phyloP scores from a whole-genome alignment of 2,329 filamentous ascomycete genomes.

The Xylaria sp. region DNA sequence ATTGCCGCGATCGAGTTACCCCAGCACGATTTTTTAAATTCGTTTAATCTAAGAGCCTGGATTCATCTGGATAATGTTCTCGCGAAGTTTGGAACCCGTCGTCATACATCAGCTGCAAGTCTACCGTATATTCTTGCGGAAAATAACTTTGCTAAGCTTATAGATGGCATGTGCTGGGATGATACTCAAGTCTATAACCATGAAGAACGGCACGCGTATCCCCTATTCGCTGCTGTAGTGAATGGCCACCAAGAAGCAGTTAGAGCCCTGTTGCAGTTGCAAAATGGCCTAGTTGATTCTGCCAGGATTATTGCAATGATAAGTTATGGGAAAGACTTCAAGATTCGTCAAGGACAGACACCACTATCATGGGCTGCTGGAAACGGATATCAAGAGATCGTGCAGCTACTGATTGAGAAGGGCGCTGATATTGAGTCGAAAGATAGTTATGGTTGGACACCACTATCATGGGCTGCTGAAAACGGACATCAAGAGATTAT shows the following conservation, averaged over 20 bases:
- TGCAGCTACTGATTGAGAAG: neutral
- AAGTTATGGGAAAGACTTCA: no score
- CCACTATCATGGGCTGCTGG: neutral
- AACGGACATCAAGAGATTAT: neutral
- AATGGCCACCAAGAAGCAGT: conserved; percentile 19
- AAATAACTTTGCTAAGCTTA: conserved; percentile 22
- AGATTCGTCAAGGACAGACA: neutral
- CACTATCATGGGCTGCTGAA: no score
- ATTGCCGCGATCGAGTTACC: neutral
- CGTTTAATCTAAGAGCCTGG: neutral
- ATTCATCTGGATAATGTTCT: neutral
- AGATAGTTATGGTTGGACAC: neutral
- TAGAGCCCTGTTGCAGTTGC: conserved; percentile 11
- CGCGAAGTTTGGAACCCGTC: neutral
- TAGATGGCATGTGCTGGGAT: neutral
- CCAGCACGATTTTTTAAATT: neutral
- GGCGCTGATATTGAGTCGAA: neutral
- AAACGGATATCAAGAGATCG: neutral
- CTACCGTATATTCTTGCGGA: conserved; percentile 31
- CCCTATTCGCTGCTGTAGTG: conserved; percentile 26
- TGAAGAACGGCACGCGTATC: conserved; percentile 6
- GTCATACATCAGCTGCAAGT: conserved; percentile 12
- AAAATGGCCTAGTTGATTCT: no score
- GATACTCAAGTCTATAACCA: neutral
- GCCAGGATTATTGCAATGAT: no score